These are phyloP conservation scores for Proteromonas lacertae DNA, from an alignment of 352 stramenopile species.

Conservation along the genomic window DNA sequence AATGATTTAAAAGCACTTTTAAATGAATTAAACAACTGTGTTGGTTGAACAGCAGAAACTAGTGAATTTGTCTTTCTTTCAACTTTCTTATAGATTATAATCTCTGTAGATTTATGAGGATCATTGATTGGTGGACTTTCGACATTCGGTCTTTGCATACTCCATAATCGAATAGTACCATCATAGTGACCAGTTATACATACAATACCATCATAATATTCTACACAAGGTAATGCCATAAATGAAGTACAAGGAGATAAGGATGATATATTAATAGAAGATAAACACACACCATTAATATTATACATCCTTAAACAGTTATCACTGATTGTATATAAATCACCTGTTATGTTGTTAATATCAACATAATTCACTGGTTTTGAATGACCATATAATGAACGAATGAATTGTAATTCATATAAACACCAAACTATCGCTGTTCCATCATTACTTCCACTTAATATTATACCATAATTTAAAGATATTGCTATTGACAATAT, in stretches of 20 bases:
- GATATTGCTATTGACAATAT: not conserved
- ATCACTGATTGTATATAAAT: constrained; percentile 7
- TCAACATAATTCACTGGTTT: constrained; percentile 5
- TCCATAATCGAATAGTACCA: constrained; percentile 3
- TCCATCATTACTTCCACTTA: not conserved
- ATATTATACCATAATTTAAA: not conserved
- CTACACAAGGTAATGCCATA: not conserved
- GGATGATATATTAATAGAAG: not conserved
- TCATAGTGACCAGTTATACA: constrained; percentile 2
- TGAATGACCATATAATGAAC: constrained; percentile 5
- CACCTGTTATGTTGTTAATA: constrained; percentile 10
- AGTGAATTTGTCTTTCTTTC: no score
- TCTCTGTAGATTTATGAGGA: no score
- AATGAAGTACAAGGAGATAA: not conserved
- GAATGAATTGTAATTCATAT: not conserved
- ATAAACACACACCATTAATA: constrained; percentile 11
- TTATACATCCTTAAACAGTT: constrained; percentile 9
- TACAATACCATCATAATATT: constrained; percentile 3
- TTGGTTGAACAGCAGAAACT: no score
- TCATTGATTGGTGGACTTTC: no score
- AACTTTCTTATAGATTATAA: no score
- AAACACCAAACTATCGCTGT: not conserved
- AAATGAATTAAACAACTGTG: no score
- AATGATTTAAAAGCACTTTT: no score
- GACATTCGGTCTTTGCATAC: no score